Percentiles rank a stretch among this genome's conserved stretches.
These are phyloP conservation scores for Pleurotus pulmonarius DNA, from an alignment of 768 basidiomycete genomes.

Conservation along the genomic window DNA sequence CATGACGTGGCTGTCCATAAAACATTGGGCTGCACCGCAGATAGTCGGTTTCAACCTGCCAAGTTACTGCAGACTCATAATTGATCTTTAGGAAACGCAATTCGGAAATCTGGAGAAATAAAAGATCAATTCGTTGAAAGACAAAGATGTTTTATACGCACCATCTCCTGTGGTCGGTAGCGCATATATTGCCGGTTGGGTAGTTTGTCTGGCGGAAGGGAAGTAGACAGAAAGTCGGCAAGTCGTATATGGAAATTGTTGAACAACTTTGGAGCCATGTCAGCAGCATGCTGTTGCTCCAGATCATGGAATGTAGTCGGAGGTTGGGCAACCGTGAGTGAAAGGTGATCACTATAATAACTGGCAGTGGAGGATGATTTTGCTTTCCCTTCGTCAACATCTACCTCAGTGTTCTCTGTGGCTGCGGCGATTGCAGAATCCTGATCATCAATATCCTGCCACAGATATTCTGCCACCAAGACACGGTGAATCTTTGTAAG, in stretches of 20 bases:
- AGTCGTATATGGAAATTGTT: slow-evolving; percentile 8
- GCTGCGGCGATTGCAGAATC: too few relatives aligned
- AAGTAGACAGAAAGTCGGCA: not conserved
- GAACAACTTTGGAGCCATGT: not conserved
- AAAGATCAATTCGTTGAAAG: not conserved
- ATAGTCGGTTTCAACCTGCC: slow-evolving; percentile 22
- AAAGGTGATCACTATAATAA: not conserved
- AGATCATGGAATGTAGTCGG: not conserved
- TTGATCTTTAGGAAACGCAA: slow-evolving; percentile 9
- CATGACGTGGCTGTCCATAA: slow-evolving; percentile 18
- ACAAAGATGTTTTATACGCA: not conserved
- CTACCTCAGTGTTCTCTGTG: too few relatives aligned
- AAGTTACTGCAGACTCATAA: slow-evolving; percentile 23
- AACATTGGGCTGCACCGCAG: slow-evolving; percentile 27
- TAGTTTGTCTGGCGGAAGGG: not conserved
- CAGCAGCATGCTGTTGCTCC: not conserved
- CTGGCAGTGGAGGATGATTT: not conserved
- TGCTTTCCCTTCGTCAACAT: not conserved
- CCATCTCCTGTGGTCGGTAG: not conserved
- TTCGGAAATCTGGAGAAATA: not conserved
- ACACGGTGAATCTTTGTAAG: slow-evolving; percentile 13
- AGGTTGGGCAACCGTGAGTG: slow-evolving; percentile 2
- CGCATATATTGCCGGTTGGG: slow-evolving; percentile 4
- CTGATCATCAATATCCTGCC: not conserved
- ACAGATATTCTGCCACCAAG: slow-evolving; percentile 7